Conservation (phyloP, 2,329 filamentous ascomycete species). For the Botrytis pseudocinerea region DNA sequence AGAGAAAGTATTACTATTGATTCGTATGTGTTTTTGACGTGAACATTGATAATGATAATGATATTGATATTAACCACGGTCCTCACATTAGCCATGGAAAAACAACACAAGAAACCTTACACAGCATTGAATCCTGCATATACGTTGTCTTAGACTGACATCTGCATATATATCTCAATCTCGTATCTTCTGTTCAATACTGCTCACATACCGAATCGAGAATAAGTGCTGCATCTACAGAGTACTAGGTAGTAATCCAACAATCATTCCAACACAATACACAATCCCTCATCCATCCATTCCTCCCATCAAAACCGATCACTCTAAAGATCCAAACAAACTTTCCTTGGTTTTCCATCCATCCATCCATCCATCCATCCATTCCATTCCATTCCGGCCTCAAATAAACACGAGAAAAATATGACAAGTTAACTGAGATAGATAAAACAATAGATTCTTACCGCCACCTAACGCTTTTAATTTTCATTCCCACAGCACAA, state of each 20-base stretch:
- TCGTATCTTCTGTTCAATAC: not conserved
- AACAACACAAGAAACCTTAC: conserved; percentile 1
- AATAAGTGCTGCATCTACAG: not conserved
- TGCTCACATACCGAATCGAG: not conserved
- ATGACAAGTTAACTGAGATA: not conserved
- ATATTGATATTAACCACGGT: not conserved
- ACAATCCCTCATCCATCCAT: not conserved
- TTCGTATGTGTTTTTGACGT: not conserved
- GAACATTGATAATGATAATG: not conserved
- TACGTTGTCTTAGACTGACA: not conserved
- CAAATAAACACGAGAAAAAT: not conserved
- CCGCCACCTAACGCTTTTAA: not conserved
- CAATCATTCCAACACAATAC: not conserved
- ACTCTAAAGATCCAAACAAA: not conserved
- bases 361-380: not conserved
- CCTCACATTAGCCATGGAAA: not conserved
- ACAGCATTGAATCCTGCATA: not conserved
- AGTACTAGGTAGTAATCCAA: not conserved
- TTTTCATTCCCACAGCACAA: not conserved
- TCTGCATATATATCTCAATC: conserved; percentile 12
- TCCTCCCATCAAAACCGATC: not conserved
- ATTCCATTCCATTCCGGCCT: not conserved
- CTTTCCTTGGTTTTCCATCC: not conserved
- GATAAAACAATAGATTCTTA: not conserved
- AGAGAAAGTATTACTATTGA: not conserved